Evolutionary conservation across 2,329 filamentous ascomycete species (phyloP).

Genomic region (Fusarium acutatum): DNA sequence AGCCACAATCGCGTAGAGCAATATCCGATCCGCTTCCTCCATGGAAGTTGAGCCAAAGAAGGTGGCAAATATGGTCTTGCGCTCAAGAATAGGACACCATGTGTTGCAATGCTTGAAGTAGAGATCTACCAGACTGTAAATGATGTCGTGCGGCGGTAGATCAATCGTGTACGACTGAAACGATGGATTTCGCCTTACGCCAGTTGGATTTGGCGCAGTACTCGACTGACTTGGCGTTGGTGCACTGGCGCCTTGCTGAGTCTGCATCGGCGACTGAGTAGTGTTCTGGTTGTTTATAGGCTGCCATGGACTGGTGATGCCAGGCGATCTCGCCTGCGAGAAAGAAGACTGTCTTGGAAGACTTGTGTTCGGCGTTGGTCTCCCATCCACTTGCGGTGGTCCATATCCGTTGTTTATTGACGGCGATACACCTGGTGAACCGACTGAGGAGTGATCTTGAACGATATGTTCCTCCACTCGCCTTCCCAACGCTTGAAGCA

Average conservation of each 20-base stretch:
- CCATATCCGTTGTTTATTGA: constrained; percentile 49
- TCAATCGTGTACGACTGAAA: constrained; percentile 53
- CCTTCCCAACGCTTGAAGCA: constrained; percentile 53
- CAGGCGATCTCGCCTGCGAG: constrained; percentile 50
- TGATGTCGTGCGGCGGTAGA: constrained; percentile 66
- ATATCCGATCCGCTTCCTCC: constrained; percentile 50
- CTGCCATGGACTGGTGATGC: constrained; percentile 49
- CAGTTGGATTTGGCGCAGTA: not conserved
- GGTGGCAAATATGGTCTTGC: constrained; percentile 51
- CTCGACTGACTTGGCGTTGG: not conserved
- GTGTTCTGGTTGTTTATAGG: constrained; percentile 42
- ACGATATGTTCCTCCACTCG: constrained; percentile 54
- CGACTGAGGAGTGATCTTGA: constrained; percentile 41
- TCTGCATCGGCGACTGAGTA: not conserved
- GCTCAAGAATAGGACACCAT: constrained; percentile 60
- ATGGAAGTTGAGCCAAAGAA: constrained; percentile 54
- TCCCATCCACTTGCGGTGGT: constrained; percentile 42
- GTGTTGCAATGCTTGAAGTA: constrained; percentile 73
- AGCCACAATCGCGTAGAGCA: constrained; percentile 55
- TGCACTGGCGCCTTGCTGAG: not conserved
- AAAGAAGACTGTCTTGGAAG: constrained; percentile 29
- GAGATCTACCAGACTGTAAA: constrained; percentile 67
- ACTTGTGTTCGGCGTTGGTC: constrained; percentile 35
- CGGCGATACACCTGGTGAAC: constrained; percentile 36
- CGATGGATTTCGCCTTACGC: constrained; percentile 37